Conservation (phyloP, 768 basidiomycete species). For the Coprinopsis marcescibilis region DNA sequence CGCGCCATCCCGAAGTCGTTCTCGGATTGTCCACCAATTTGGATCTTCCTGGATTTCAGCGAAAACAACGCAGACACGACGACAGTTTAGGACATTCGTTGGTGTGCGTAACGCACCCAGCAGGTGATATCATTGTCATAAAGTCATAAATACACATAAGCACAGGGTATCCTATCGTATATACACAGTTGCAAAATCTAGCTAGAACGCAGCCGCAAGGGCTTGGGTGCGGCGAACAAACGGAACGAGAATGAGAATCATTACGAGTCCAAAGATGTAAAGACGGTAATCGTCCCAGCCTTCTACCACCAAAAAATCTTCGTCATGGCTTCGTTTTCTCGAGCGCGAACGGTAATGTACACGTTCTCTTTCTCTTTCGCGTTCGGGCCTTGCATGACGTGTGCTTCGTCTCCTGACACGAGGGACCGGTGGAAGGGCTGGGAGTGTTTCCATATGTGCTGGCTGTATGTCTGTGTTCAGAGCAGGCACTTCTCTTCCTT, state of each 20-base stretch:
- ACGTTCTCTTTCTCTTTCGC: neutral
- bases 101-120: no score
- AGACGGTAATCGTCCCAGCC: conserved; percentile 2
- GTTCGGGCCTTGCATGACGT: neutral
- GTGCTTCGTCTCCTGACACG: neutral
- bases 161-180: no score
- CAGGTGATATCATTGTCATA: no score
- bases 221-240: neutral
- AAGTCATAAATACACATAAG: neutral
- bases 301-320: neutral
- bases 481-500: neutral
- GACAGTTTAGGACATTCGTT: no score
- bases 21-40: no score
- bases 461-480: neutral
- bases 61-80: no score
- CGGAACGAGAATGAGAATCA: conserved; percentile 3
- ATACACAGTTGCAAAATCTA: neutral
- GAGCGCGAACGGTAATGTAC: neutral
- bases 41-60: no score
- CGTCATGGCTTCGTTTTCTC: neutral
- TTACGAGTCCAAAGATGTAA: neutral
- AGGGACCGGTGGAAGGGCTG: neutral
- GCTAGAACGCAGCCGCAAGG: neutral
- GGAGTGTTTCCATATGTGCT: neutral
- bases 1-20: no score